These are phyloP conservation scores for Amanita jacksonii DNA, from an alignment of 768 basidiomycete species.

Conservation along the genomic window DNA sequence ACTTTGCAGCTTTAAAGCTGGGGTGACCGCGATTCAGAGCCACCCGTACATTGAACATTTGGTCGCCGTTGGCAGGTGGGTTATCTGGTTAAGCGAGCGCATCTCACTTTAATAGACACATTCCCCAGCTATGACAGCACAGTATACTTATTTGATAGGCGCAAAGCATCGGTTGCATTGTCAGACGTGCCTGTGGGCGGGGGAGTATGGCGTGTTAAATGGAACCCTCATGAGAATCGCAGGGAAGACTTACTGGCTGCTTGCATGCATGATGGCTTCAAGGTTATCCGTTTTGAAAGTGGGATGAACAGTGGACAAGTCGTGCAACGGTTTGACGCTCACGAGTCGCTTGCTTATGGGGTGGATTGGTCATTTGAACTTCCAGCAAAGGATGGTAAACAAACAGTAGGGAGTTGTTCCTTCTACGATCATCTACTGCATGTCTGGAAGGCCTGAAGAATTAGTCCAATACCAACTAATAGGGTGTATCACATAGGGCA, in stretches of 20 bases:
- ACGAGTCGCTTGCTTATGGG: slow-evolving; percentile 84
- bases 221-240: slow-evolving; percentile 73
- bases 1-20: slow-evolving; percentile 70
- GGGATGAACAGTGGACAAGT: slow-evolving; percentile 25
- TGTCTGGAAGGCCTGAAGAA: slow-evolving; percentile 63
- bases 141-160: slow-evolving; percentile 75
- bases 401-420: slow-evolving; percentile 78
- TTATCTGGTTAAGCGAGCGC: background rate
- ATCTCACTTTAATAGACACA: background rate
- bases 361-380: slow-evolving; percentile 72
- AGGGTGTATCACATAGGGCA: too few species aligned
- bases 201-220: slow-evolving; percentile 93
- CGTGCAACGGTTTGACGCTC: slow-evolving; percentile 57
- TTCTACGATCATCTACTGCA: slow-evolving; percentile 89
- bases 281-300: slow-evolving; percentile 50
- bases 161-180: slow-evolving; percentile 54
- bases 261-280: slow-evolving; percentile 97
- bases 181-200: slow-evolving; percentile 66
- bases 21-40: slow-evolving; percentile 84
- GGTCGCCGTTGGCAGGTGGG: slow-evolving; percentile 84
- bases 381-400: slow-evolving; percentile 20
- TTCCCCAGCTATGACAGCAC: slow-evolving; percentile 67
- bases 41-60: slow-evolving; percentile 74
- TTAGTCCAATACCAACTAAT: too few species aligned
- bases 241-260: slow-evolving; percentile 79